phyloP scores from a whole-genome alignment of 306 rosid species.

The Begonia fuchsioides region DNA sequence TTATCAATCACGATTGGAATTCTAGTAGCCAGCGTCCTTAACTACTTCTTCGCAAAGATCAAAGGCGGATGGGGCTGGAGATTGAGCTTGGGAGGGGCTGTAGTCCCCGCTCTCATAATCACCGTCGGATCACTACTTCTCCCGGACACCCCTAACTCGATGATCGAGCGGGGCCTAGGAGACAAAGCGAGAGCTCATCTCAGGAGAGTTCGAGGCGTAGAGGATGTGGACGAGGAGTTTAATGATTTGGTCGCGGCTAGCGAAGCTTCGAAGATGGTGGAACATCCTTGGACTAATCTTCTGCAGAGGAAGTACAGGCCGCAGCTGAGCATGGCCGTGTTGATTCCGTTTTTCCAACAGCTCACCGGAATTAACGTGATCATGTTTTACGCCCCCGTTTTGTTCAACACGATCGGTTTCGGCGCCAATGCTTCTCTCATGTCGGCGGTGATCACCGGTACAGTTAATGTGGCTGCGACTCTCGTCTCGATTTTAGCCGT shows the following conservation, averaged over 20 bases:
- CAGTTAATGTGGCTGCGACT: slow-evolving; percentile 5
- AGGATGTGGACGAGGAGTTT: slow-evolving; percentile 10
- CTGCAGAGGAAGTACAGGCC: slow-evolving; percentile 10
- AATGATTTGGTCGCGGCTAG: slow-evolving; percentile 15
- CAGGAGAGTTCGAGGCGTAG: slow-evolving; percentile 9
- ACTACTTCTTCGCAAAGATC: slow-evolving; percentile 10
- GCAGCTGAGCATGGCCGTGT: slow-evolving; percentile 12
- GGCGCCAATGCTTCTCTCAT: slow-evolving; percentile 2
- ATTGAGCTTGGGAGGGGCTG: slow-evolving; percentile 11
- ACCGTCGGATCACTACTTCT: slow-evolving; percentile 8
- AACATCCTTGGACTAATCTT: slow-evolving; percentile 7
- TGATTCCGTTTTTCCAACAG: slow-evolving; percentile 17
- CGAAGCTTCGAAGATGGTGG: slow-evolving; percentile 11
- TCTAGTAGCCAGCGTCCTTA: slow-evolving; percentile 11
- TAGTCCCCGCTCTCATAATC: slow-evolving; percentile 13
- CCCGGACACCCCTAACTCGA: slow-evolving; percentile 12
- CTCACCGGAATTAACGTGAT: slow-evolving; percentile 17
- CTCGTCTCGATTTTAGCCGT: slow-evolving; percentile 8
- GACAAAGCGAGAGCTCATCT: slow-evolving; percentile 6
- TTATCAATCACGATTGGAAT: slow-evolving; percentile 10
- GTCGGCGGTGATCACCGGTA: slow-evolving; percentile 10
- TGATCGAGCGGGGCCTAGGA: slow-evolving; percentile 10
- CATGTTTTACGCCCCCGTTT: slow-evolving; percentile 14
- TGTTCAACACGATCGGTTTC: slow-evolving; percentile 9
- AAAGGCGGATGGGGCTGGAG: slow-evolving; percentile 18